A percentile compares a stretch with the other conserved stretches of the same genome.
Evolutionary conservation across 768 basidiomycete species (phyloP).

Genomic region (Harrya chromipes): DNA sequence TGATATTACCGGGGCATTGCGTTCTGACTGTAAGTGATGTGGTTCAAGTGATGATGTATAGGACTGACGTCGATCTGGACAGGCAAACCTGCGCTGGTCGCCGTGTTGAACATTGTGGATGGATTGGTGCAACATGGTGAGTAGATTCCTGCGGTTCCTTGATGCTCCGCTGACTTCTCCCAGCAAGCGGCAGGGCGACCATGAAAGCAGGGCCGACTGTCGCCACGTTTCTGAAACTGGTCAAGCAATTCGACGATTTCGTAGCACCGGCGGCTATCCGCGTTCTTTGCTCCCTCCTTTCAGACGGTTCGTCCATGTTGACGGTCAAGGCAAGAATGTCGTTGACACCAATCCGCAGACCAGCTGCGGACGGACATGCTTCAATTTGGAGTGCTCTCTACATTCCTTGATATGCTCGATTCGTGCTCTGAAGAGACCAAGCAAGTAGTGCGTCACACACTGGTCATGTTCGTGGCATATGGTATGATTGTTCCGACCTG

Average conservation of each 20-base stretch:
- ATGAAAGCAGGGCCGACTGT: constrained; percentile 8
- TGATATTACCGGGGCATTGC: constrained; percentile 16
- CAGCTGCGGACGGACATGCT: constrained; percentile 21
- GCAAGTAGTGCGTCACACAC: constrained; percentile 7
- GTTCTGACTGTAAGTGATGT: constrained; percentile 15
- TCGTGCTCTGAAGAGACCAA: constrained; percentile 21
- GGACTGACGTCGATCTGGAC: constrained; percentile 1
- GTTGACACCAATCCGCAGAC: constrained; percentile 11
- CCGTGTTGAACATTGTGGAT: constrained; percentile 19
- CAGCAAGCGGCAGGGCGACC: constrained; percentile 4
- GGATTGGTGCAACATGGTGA: constrained; percentile 15
- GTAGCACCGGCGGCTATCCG: constrained; percentile 28
- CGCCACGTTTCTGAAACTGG: constrained; percentile 18
- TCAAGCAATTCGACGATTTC: constrained; percentile 25
- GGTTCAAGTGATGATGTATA: not conserved
- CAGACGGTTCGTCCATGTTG: constrained; percentile 15
- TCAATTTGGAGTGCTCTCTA: constrained; percentile 8
- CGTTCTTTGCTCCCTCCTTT: constrained; percentile 22
- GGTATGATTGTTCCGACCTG: constrained; percentile 5
- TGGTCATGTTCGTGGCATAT: constrained; percentile 16
- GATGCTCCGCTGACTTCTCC: not conserved
- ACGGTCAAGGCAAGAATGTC: not conserved
- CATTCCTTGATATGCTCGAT: constrained; percentile 20
- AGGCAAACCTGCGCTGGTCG: constrained; percentile 23
- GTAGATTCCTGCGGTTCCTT: not conserved